Evolutionary conservation across 2,329 filamentous ascomycete genomes (phyloP), one percentile per base, ranked within the genome.

Genomic region (Colletotrichum costaricense): DNA sequence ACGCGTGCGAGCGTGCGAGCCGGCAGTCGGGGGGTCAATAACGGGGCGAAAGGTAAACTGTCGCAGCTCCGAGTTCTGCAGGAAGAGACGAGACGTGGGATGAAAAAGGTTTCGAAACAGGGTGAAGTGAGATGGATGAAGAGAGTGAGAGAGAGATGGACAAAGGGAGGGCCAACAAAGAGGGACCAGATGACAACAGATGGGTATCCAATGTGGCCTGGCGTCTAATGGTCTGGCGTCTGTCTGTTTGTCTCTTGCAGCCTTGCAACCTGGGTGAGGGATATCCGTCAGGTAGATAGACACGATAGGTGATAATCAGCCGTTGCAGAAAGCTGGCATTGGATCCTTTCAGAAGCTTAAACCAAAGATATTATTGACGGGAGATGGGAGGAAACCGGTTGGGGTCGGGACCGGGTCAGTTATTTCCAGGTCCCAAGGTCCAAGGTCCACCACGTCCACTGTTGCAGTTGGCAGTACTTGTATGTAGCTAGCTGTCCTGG

Each of bases 341-440:
- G 42, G 7, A 4, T 30, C 38, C 49, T 52, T 42, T 22, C 22
- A 11, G 22, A 30, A 56, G 62, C 30, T n/a, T n/a, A 33, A 55
- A 38, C 55, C 63, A 66, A 9, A 66, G 62, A 57, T 57, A 30
- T 56, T 65, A 57, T 56, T 57, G 33, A 42, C n/a, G 46, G 49
- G 22, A 33, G 62, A 59, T 68, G 58, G 42, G 57, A 62, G 58
- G 56, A 58, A 64, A 42, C 24, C 19, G 42, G 42, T 11, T 46
- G 63, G 42, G 14, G 16, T 54, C 56, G 59, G 57, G 42, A 14
- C 12, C 38, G 56, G 63, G 63, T 24, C 35, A 67, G 68, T 62
- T 71, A 62, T 71, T 67, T 67, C 55, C 68, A 67, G 56, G 63
- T 56, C 24, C 63, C 33, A 59, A 38, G 56, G 30, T 22, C 38